A percentile compares a stretch with the other conserved stretches of the same genome.
Evolutionary conservation across 371 early-diverging fungal species (phyloP).

Genomic region (Coemansia sp.): DNA sequence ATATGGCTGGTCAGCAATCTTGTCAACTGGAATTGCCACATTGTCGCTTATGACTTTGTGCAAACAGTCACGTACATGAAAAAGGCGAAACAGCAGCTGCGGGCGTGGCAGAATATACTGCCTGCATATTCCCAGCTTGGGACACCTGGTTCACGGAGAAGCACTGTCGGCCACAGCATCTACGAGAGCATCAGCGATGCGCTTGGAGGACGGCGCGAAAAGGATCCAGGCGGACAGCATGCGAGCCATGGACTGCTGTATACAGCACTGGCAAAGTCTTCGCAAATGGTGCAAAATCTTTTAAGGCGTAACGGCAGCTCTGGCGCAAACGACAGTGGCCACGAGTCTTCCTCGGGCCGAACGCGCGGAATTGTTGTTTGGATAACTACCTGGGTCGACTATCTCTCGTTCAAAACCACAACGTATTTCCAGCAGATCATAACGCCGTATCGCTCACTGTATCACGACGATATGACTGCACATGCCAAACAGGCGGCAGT

Average conservation of each 20-base stretch:
- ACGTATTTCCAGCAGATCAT: conserved; percentile 44
- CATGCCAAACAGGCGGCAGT: conserved; percentile 20
- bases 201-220: conserved; percentile 13
- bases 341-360: conserved; percentile 6
- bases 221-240: not conserved
- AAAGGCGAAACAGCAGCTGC: conserved; percentile 19
- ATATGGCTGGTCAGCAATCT: conserved; percentile 29
- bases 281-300: conserved; percentile 38
- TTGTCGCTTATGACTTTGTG: conserved; percentile 32
- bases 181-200: conserved; percentile 16
- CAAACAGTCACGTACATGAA: conserved; percentile 37
- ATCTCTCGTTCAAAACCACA: conserved; percentile 40
- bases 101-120: conserved; percentile 21
- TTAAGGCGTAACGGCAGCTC: conserved; percentile 19
- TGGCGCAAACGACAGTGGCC: conserved; percentile 1
- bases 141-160: not conserved
- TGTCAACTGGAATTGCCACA: conserved; percentile 39
- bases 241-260: conserved; percentile 23
- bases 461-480: conserved; percentile 23
- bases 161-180: conserved; percentile 5
- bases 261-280: conserved; percentile 41
- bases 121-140: not conserved
- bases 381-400: conserved; percentile 30
- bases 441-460: conserved; percentile 30
- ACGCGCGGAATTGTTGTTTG: conserved; percentile 28